Evolutionary conservation across 2,329 filamentous ascomycete genomes (phyloP).

Genomic region (Cladorrhinum sp.): DNA sequence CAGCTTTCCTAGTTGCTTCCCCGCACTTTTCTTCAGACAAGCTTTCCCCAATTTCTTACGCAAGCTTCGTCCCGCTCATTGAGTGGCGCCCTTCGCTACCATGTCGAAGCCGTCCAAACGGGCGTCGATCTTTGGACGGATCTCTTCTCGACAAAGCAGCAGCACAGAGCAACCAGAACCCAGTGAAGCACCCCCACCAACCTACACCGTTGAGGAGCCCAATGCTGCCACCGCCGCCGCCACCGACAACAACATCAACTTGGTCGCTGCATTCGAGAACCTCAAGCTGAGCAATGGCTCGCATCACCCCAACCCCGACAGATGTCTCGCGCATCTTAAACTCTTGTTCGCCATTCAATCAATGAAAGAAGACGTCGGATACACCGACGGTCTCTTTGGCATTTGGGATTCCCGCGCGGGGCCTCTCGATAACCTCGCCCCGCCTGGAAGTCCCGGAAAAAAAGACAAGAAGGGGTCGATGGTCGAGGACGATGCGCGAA

Average conservation of each 20-base stretch:
- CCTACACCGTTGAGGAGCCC: constrained; percentile 12
- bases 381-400: constrained; percentile 64
- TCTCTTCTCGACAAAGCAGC: background rate
- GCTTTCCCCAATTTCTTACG: background rate
- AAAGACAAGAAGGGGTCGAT: constrained; percentile 27
- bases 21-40: too few species aligned
- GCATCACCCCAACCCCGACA: constrained; percentile 44
- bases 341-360: constrained; percentile 65
- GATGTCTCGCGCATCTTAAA: constrained; percentile 71
- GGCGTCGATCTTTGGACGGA: constrained; percentile 4
- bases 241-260: constrained; percentile 8
- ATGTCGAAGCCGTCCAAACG: constrained; percentile 14
- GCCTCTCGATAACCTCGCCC: constrained; percentile 11
- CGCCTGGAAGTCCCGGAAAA: background rate
- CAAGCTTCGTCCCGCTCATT: background rate
- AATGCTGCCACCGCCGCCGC: background rate
- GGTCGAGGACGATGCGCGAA: constrained; percentile 16
- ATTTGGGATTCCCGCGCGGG: constrained; percentile 50
- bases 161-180: background rate
- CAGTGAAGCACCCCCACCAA: constrained; percentile 9
- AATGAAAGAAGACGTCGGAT: constrained; percentile 65
- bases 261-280: constrained; percentile 26
- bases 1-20: too few species aligned
- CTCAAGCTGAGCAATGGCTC: constrained; percentile 17
- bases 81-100: constrained; percentile 6